Percentiles rank a stretch among this genome's conserved stretches.
Conservation (phyloP, 306 rosid genomes). For the Echinosophora koreensis region DNA sequence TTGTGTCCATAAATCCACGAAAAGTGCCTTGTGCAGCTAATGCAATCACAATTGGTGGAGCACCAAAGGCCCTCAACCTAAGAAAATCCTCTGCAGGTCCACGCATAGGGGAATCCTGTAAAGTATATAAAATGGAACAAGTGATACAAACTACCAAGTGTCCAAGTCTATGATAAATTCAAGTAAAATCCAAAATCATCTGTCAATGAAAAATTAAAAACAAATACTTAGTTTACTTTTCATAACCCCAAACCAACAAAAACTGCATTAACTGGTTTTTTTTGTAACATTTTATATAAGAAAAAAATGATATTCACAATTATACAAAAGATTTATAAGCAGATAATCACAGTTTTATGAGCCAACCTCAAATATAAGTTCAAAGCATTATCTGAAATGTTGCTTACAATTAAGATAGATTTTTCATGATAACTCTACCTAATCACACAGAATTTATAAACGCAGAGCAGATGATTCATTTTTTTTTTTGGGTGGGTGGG, state of each 20-base stretch:
- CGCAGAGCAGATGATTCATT: not conserved
- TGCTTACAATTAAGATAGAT: not conserved
- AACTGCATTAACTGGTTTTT: not conserved
- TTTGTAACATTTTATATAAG: not conserved
- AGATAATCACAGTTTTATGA: conserved; percentile 21
- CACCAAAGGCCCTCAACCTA: conserved; percentile 86
- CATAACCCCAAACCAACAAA: conserved; percentile 29
- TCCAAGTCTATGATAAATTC: conserved; percentile 3
- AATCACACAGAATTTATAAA: conserved; percentile 15
- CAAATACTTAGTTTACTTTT: not conserved
- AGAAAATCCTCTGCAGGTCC: conserved; percentile 91
- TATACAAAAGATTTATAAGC: conserved; percentile 6
- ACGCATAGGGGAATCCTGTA: conserved; percentile 88
- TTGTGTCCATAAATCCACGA: conserved; percentile 93
- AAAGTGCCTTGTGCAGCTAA: conserved; percentile 97
- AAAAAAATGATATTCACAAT: conserved; percentile 9
- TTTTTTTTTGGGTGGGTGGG: conserved; percentile 1
- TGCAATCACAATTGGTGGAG: conserved; percentile 87
- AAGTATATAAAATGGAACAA: conserved; percentile 43
- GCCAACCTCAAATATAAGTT: conserved; percentile 23
- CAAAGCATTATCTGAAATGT: conserved; percentile 27
- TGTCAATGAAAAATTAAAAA: not conserved
- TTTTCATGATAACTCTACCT: not conserved
- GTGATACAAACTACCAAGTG: conserved; percentile 17
- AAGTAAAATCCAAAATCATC: conserved; percentile 25